Percentiles rank a stretch among this genome's conserved stretches.
Evolutionary conservation across 805 yeast genomes (phyloP).

Genomic region (Metschnikowia baotianmanensis): DNA sequence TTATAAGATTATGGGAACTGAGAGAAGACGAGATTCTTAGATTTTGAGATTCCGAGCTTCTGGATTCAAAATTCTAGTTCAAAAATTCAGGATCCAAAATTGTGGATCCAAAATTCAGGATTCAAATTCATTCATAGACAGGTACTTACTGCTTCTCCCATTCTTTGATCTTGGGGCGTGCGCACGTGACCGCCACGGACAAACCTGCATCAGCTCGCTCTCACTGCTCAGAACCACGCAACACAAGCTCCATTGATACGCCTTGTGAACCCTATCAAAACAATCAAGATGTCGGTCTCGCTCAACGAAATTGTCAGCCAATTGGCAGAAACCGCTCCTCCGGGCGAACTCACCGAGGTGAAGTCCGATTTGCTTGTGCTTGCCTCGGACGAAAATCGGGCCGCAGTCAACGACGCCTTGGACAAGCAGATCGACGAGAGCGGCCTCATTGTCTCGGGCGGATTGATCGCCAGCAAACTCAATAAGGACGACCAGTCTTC

Average conservation of each 20-base stretch:
- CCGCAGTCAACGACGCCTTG: conserved; percentile 27
- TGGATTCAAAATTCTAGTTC: too few relatives aligned
- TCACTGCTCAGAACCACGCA: neutral
- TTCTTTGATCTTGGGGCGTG: neutral
- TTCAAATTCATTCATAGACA: too few relatives aligned
- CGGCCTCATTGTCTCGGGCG: conserved; percentile 30
- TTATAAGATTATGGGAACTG: too few relatives aligned
- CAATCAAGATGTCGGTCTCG: conserved; percentile 20
- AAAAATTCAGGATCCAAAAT: too few relatives aligned
- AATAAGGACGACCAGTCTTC: conserved; percentile 35
- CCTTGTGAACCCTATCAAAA: neutral
- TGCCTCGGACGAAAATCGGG: conserved; percentile 20
- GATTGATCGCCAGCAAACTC: conserved; percentile 31
- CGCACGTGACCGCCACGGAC: neutral
- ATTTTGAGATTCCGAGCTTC: too few relatives aligned
- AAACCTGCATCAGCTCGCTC: neutral
- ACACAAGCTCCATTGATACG: neutral
- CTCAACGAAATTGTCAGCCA: conserved; percentile 28
- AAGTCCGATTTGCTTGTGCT: conserved; percentile 25
- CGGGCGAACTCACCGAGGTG: conserved; percentile 36
- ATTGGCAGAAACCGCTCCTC: conserved; percentile 36
- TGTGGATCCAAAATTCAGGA: too few relatives aligned
- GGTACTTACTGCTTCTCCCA: too few relatives aligned
- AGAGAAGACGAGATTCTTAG: too few relatives aligned
- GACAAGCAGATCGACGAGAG: conserved; percentile 28